Base-by-base conservation (phyloP, 148 eudicot genomes). In the Rhododendron griersonianum region DNA sequence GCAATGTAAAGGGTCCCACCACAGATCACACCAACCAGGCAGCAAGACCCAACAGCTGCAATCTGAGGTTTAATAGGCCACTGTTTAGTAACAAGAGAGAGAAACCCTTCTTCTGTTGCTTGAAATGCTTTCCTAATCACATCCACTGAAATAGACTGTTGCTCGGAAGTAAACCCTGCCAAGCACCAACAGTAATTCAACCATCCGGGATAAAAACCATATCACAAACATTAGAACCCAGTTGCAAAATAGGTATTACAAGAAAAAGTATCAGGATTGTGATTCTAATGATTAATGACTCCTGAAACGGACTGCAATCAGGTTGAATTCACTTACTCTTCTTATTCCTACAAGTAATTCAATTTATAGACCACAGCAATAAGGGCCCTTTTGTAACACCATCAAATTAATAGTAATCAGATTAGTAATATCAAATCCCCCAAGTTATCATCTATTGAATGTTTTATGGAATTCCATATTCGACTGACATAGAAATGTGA, bases 21-120 rank as follows among this genome's bases (percentile, higher is more conserved):
- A 82, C 93, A 92, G 67, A 95, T 88, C 51, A 95, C 92, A 73
- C 96, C 98, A 33, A 93, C 94, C 86, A 95, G 87, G 80, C 98
- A 95, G 90, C 98, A 95, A 10, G 98, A 92, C 45, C 98, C 98
- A 88, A 95, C 98, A 41, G 98, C 94, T 41, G 98, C 98, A 84
- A 95, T 92, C 85, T 95, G 96, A 30, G 98, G 95, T 65, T 94
- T 95, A 79, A 86, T 89, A 35, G 95, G 93, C 95, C 95, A 95
- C 47, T 95, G 96, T 85, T 89, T 92, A 75, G 93, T 90, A 37
- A 95, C 98, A 89, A 94, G 47, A 53, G 95, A 92, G 83, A 92
- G 88, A 86, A 95, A 95, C 51, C 98, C 98, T 55, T 95, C 98
- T 88, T 95, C 98, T 1, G 98, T 95, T 50, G 96, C 95, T 91